phyloP scores from a whole-genome alignment of 139 green algal species.

The Chlorella sp. region DNA sequence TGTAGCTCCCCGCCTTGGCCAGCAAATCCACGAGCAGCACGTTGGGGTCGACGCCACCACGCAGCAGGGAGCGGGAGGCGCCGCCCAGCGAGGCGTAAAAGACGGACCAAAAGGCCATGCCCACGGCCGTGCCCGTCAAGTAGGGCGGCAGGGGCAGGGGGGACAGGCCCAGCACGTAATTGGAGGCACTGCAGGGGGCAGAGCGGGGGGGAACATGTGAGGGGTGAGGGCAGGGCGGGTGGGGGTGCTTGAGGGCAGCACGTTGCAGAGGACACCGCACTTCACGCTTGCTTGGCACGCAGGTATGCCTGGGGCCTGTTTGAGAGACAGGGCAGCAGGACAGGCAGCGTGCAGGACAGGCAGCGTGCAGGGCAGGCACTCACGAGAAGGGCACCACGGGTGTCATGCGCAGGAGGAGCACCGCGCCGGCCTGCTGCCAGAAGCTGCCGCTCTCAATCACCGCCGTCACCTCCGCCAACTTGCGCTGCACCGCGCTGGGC shows the following conservation, averaged over 20 bases:
- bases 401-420: slow-evolving; percentile 81
- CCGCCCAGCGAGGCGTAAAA: slow-evolving; percentile 82
- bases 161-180: slow-evolving; percentile 87
- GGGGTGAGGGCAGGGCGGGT: not conserved
- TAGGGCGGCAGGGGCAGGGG: slow-evolving; percentile 74
- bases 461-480: slow-evolving; percentile 58
- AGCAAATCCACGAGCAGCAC: slow-evolving; percentile 61
- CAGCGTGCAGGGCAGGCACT: not conserved
- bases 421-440: slow-evolving; percentile 73
- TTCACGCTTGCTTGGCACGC: too few species aligned
- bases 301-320: not conserved
- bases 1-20: slow-evolving; percentile 49
- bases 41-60: slow-evolving; percentile 56
- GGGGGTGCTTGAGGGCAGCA: not conserved
- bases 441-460: slow-evolving; percentile 76
- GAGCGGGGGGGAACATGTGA: not conserved
- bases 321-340: not conserved
- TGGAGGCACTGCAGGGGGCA: slow-evolving; percentile 65
- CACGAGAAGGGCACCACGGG: slow-evolving; percentile 82
- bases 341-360: not conserved
- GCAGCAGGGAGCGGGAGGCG: slow-evolving; percentile 70
- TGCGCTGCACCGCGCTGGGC: not conserved
- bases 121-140: slow-evolving; percentile 68
- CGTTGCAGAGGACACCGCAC: not conserved
- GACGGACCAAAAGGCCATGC: slow-evolving; percentile 76